phyloP scores from a whole-genome alignment of 73 alveolate species.

The Blepharisma japonicum region DNA sequence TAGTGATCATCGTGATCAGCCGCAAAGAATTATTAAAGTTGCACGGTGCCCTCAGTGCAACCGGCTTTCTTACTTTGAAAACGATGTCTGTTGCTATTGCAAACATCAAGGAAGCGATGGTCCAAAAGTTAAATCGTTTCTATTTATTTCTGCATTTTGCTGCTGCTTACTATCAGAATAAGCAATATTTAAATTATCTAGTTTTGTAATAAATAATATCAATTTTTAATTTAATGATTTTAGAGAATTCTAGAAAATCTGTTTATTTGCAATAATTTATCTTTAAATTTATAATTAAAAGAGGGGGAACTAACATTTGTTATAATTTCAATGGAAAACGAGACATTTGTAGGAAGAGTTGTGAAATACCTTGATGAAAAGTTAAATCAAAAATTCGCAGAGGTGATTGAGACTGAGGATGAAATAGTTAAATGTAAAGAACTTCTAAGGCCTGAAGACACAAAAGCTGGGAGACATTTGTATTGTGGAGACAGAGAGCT shows the following conservation, averaged over 20 bases:
- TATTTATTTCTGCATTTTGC: no score
- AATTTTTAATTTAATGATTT: not conserved
- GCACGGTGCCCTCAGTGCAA: no score
- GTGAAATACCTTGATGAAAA: not conserved
- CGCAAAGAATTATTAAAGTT: no score
- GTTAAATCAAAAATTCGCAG: not conserved
- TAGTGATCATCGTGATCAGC: no score
- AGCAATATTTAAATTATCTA: no score
- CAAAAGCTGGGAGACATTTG: slow-evolving; percentile 2
- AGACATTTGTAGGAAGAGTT: not conserved
- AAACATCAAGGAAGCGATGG: no score
- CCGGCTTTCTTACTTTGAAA: no score
- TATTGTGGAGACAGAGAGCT: slow-evolving; percentile 26
- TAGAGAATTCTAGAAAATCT: not conserved
- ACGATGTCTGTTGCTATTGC: no score
- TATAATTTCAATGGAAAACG: not conserved
- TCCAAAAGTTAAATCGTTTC: no score
- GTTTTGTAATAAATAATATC: not conserved
- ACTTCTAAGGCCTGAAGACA: slow-evolving; percentile 7
- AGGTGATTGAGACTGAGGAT: not conserved
- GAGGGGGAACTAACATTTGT: not conserved
- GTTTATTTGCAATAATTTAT: not conserved
- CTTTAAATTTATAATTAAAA: not conserved
- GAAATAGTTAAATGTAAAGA: not conserved
- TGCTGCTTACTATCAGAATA: no score